These are phyloP conservation scores for Wickerhamiella kazuoi DNA, from an alignment of 805 yeast genomes.

Conservation along the genomic window DNA sequence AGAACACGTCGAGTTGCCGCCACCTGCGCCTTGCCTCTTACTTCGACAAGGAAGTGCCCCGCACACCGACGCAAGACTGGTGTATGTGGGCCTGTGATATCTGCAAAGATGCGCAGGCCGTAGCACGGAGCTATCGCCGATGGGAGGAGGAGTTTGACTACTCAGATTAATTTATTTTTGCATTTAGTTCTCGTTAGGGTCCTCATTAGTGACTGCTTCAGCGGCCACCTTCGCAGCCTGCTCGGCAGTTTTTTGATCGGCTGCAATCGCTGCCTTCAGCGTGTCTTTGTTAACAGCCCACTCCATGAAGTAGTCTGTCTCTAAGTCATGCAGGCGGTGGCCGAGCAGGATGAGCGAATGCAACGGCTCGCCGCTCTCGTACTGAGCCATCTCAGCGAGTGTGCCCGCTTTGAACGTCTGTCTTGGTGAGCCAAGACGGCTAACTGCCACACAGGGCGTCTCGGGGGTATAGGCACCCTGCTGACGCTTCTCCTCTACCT, in stretches of 20 bases:
- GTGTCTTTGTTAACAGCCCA: slow-evolving; percentile 46
- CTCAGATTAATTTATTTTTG: neutral
- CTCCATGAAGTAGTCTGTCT: slow-evolving; percentile 64
- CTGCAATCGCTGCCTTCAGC: slow-evolving; percentile 30
- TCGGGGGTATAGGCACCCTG: slow-evolving; percentile 67
- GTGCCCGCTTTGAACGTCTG: slow-evolving; percentile 79
- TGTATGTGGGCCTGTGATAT: slow-evolving; percentile 75
- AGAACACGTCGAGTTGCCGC: slow-evolving; percentile 17
- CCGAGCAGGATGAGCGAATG: slow-evolving; percentile 86
- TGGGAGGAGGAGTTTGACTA: slow-evolving; percentile 7
- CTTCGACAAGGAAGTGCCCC: slow-evolving; percentile 25
- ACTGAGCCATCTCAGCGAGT: slow-evolving; percentile 52
- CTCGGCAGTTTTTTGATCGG: slow-evolving; percentile 15
- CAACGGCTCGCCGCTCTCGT: slow-evolving; percentile 86
- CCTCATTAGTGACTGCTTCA: neutral
- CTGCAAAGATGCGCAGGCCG: slow-evolving; percentile 27
- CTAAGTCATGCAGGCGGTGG: slow-evolving; percentile 82
- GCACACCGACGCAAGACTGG: slow-evolving; percentile 29
- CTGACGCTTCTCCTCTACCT: slow-evolving; percentile 61
- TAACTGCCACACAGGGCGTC: slow-evolving; percentile 88
- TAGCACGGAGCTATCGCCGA: slow-evolving; percentile 5
- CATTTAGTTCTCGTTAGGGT: neutral
- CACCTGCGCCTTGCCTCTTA: slow-evolving; percentile 11
- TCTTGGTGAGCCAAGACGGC: slow-evolving; percentile 73
- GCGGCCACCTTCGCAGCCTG: neutral